Evolutionary conservation across 2,329 filamentous ascomycete genomes (phyloP).

Genomic region (Aspergillus sp.): DNA sequence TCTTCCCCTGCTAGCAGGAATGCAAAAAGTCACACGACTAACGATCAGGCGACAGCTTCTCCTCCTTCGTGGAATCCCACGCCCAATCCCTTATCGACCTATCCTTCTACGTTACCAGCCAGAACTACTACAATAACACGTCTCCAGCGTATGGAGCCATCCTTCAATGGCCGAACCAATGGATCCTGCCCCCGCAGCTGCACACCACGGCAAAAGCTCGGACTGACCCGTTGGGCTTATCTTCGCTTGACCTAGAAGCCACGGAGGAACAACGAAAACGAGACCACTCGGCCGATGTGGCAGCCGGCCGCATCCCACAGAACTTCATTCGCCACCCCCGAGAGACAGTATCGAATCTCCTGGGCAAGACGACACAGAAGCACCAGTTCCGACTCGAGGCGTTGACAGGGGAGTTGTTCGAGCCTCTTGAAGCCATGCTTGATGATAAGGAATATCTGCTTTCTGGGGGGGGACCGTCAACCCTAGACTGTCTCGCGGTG

Average conservation of each 20-base stretch:
- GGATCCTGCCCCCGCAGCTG: conserved; percentile 74
- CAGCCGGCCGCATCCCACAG: conserved; percentile 41
- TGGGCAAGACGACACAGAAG: conserved; percentile 67
- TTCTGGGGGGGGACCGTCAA: conserved; percentile 52
- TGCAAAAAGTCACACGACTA: conserved; percentile 8
- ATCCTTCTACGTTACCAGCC: conserved; percentile 83
- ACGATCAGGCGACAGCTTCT: conserved; percentile 34
- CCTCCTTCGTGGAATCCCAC: conserved; percentile 70
- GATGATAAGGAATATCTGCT: conserved; percentile 59
- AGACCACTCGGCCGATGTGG: conserved; percentile 40
- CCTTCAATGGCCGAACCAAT: conserved; percentile 83
- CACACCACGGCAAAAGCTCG: conserved; percentile 68
- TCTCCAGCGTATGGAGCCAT: conserved; percentile 77
- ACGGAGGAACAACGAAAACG: conserved; percentile 41
- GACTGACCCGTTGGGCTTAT: conserved; percentile 69
- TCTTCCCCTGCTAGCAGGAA: neutral
- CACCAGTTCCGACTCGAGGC: conserved; percentile 74
- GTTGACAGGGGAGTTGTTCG: conserved; percentile 69
- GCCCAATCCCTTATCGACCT: conserved; percentile 80
- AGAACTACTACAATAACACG: conserved; percentile 78
- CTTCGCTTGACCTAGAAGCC: conserved; percentile 63
- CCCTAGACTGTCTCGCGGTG: conserved; percentile 75
- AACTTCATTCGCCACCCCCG: conserved; percentile 57
- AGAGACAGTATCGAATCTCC: conserved; percentile 60
- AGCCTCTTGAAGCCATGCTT: conserved; percentile 66